Evolutionary conservation across 257 asterid species (phyloP).

Genomic region (Scutellaria baicalensis): DNA sequence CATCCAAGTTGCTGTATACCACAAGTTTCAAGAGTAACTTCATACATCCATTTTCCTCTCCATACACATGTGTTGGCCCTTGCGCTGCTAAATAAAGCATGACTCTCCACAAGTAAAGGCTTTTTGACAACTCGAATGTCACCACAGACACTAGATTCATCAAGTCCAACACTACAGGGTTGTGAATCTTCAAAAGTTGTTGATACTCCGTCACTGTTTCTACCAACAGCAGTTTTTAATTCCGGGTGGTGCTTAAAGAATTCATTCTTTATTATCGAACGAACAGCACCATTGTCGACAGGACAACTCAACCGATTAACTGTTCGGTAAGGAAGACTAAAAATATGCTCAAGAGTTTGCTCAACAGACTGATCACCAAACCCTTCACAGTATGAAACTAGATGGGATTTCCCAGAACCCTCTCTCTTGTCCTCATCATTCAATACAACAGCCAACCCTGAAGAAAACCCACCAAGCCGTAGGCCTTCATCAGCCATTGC

Average conservation of each 20-base stretch:
- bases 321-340: constrained; percentile 70
- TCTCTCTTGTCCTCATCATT: constrained; percentile 53
- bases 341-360: constrained; percentile 81
- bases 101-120: constrained; percentile 82
- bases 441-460: constrained; percentile 86
- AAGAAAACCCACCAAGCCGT: constrained; percentile 64
- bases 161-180: constrained; percentile 45
- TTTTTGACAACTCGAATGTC: constrained; percentile 61
- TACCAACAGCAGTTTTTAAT: constrained; percentile 18
- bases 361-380: constrained; percentile 93
- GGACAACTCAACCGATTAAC: constrained; percentile 48
- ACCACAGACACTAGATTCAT: constrained; percentile 78
- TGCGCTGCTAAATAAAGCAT: constrained; percentile 77
- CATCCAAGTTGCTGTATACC: constrained; percentile 96
- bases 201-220: constrained; percentile 53
- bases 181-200: constrained; percentile 36
- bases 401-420: constrained; percentile 56
- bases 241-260: constrained; percentile 44
- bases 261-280: constrained; percentile 53
- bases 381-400: constrained; percentile 74
- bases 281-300: constrained; percentile 40
- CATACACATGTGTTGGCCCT: constrained; percentile 89
- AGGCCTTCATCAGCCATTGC: constrained; percentile 86
- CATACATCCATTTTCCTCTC: constrained; percentile 99
- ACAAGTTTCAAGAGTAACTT: constrained; percentile 86